Evolutionary conservation across 345 rosid genomes (phyloP), one percentile per base, ranked within the genome.

Genomic region (Eucalyptus urophylla): DNA sequence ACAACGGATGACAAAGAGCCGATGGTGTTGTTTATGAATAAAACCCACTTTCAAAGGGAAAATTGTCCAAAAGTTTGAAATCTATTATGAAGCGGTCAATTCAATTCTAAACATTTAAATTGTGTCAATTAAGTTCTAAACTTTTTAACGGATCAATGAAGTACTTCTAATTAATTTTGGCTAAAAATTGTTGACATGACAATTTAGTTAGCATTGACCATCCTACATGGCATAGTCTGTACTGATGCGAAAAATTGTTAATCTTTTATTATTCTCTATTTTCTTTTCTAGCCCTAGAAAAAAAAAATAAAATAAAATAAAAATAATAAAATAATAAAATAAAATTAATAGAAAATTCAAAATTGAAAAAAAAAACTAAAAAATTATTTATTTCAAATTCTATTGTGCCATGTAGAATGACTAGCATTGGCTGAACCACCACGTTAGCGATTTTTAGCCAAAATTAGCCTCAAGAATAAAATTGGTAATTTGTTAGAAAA

Each of bases 361-460:
- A 56, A 8, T 24, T 22, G 2, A 13, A 49, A 17, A 17, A 21
- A 8, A 56, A 24, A 24, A 56, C 1, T 9, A 24, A 56, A 56
- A 24, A 24, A 56, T 56, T 5, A 8, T 56, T 5, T 24, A 56
- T 1, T 0, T 56, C 5, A 10, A 24, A 10, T 6, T 1, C 3
- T 3, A 5, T 22, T 56, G 62, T 22, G 29, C 5, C 1, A 56
- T 24, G 62, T 56, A 22, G 29, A 25, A 56, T 24, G 6, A 56
- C 11, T 0, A 24, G 3, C 14, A 0, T 4, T 56, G 62, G 62
- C 0, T 24, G 1, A 11, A 56, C 29, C 12, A 56, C 12, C 27
- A 10, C 0, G 62, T 56, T 24, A 56, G 13, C 0, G 29, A 56
- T 56, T 56, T 56, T 24, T 0, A 24, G 1, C 13, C 6, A 2